These are phyloP conservation scores for Citrus medica DNA, from an alignment of 345 rosid species.

Conservation along the genomic window DNA sequence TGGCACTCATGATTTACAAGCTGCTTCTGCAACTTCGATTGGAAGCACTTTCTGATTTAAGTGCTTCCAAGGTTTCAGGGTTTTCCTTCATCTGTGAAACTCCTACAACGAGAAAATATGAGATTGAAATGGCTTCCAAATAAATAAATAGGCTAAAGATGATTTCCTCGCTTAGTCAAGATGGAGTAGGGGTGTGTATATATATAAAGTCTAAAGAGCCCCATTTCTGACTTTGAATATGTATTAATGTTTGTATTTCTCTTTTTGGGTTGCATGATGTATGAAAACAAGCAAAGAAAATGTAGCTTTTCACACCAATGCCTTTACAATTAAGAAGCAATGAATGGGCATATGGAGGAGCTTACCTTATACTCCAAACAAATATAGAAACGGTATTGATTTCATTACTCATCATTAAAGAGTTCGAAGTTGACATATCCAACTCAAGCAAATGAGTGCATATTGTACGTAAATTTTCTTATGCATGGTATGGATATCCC, in stretches of 20 bases:
- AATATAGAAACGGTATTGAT: not conserved
- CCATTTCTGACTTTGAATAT: no score
- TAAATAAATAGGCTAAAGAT: no score
- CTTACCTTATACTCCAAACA: not conserved
- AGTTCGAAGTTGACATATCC: not conserved
- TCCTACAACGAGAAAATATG: slow-evolving; percentile 21
- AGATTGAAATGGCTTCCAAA: slow-evolving; percentile 14
- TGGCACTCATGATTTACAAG: not conserved
- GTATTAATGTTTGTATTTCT: no score
- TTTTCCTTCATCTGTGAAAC: slow-evolving; percentile 2
- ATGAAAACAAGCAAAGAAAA: no score
- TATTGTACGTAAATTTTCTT: not conserved
- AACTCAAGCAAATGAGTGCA: not conserved
- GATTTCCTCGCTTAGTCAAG: no score
- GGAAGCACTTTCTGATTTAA: not conserved
- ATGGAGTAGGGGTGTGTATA: no score
- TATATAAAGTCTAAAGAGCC: no score
- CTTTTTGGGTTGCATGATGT: no score
- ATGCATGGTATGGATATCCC: not conserved
- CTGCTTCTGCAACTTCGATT: not conserved
- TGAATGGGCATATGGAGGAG: not conserved
- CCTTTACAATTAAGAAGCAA: not conserved
- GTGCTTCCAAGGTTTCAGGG: not conserved
- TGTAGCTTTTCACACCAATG: not conserved
- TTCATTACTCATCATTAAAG: not conserved